Percentiles rank a stretch among this genome's conserved stretches.
Conservation (phyloP, 164 flowering plant species). For the Vitis amurensis region DNA sequence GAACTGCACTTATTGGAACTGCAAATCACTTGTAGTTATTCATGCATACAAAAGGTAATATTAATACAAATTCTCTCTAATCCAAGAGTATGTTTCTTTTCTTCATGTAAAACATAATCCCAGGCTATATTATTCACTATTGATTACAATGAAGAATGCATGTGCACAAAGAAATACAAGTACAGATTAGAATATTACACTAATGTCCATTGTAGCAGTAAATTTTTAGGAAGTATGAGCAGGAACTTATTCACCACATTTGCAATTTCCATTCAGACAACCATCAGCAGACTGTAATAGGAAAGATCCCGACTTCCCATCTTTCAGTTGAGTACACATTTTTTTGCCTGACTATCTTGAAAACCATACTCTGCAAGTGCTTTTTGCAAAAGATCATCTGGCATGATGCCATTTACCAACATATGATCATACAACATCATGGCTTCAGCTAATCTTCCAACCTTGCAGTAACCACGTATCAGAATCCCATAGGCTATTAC, state of each 20-base stretch:
- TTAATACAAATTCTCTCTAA: no score
- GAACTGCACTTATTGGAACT: no score
- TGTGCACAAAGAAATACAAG: neutral
- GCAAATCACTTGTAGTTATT: no score
- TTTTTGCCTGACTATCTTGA: no score
- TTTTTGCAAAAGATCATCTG: constrained; percentile 32
- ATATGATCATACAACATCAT: constrained; percentile 32
- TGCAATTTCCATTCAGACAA: neutral
- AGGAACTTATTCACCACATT: neutral
- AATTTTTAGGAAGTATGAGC: neutral
- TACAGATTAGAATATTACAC: neutral
- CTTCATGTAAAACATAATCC: no score
- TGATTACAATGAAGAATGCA: neutral
- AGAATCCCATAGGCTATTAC: constrained; percentile 51
- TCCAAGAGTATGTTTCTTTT: no score
- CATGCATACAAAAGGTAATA: no score
- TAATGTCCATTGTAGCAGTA: neutral
- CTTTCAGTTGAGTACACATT: neutral
- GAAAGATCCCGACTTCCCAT: neutral
- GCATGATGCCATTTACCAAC: constrained; percentile 37
- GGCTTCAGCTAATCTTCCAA: constrained; percentile 46
- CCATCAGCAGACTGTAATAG: neutral
- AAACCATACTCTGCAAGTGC: constrained; percentile 20
- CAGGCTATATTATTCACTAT: neutral
- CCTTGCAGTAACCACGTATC: constrained; percentile 44